Evolutionary conservation across 164 flowering plant species (phyloP).

Genomic region (Chimonanthus salicifolius): DNA sequence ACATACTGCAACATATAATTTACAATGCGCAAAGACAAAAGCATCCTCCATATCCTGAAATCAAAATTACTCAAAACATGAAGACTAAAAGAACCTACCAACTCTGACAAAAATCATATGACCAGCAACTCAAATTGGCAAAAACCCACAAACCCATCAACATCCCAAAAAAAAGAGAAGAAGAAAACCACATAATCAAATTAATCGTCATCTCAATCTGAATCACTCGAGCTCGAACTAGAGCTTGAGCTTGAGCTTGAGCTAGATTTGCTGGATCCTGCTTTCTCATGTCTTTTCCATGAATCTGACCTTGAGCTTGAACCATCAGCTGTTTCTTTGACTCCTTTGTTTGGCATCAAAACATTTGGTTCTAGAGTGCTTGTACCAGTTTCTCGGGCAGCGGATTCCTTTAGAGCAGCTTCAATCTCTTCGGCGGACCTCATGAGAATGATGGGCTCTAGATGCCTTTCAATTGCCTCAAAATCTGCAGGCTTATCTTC

Average conservation of each 20-base stretch:
- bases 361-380: conserved; percentile 8
- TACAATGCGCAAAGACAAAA: too few species aligned
- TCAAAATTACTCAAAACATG: background rate
- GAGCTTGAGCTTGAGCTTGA: conserved; percentile 28
- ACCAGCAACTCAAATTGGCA: conserved; percentile 3
- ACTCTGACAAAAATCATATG: background rate
- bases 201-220: conserved; percentile 2
- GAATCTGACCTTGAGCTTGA: conserved; percentile 5
- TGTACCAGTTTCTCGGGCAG: conserved; percentile 9
- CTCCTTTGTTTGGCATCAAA: background rate
- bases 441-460: background rate
- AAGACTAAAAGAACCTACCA: conserved; percentile 1
- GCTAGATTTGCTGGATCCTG: conserved; percentile 17
- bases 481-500: conserved; percentile 4
- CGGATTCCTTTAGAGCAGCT: conserved; percentile 11
- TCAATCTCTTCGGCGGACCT: conserved; percentile 14
- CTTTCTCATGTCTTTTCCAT: conserved; percentile 14
- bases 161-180: background rate
- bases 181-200: background rate
- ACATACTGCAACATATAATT: too few species aligned
- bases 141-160: background rate
- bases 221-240: conserved; percentile 6
- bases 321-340: conserved; percentile 12
- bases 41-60: background rate
- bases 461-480: background rate